Conservation (phyloP, 805 yeast species). For the Yamadazyma akitaensis region DNA sequence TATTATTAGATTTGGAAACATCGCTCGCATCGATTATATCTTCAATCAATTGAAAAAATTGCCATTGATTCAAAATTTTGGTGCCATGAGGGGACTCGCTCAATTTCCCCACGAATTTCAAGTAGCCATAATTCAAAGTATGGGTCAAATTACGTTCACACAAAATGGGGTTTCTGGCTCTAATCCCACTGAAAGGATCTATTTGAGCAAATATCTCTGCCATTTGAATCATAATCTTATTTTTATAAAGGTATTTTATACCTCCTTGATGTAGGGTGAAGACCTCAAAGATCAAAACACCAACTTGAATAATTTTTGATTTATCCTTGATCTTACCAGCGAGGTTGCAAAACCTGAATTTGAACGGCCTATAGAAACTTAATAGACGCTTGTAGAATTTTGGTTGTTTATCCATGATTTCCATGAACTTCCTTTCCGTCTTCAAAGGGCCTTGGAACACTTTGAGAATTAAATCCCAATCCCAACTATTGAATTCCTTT, state of each 20-base stretch:
- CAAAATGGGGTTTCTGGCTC: slow-evolving; percentile 71
- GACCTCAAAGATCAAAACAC: slow-evolving; percentile 69
- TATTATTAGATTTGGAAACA: slow-evolving; percentile 36
- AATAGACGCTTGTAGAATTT: slow-evolving; percentile 81
- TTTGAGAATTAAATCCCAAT: slow-evolving; percentile 71
- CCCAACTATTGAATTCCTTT: slow-evolving; percentile 82
- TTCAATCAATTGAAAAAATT: slow-evolving; percentile 75
- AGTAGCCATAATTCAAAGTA: slow-evolving; percentile 73
- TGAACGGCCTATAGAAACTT: slow-evolving; percentile 89
- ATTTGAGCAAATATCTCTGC: slow-evolving; percentile 86
- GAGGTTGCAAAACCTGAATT: slow-evolving; percentile 61
- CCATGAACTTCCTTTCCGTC: slow-evolving; percentile 71
- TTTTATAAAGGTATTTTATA: slow-evolving; percentile 58
- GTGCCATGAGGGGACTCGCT: slow-evolving; percentile 61
- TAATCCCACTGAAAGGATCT: slow-evolving; percentile 74
- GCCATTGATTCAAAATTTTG: slow-evolving; percentile 72
- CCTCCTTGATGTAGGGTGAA: slow-evolving; percentile 66
- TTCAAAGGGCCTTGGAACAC: slow-evolving; percentile 82
- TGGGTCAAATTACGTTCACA: slow-evolving; percentile 54
- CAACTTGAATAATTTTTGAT: slow-evolving; percentile 62
- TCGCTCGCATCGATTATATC: slow-evolving; percentile 56
- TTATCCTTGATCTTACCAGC: slow-evolving; percentile 39
- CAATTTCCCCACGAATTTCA: slow-evolving; percentile 72
- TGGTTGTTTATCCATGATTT: slow-evolving; percentile 65
- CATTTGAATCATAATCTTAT: slow-evolving; percentile 80